phyloP scores from a whole-genome alignment of 306 rosid species.

The Datisca glomerata region DNA sequence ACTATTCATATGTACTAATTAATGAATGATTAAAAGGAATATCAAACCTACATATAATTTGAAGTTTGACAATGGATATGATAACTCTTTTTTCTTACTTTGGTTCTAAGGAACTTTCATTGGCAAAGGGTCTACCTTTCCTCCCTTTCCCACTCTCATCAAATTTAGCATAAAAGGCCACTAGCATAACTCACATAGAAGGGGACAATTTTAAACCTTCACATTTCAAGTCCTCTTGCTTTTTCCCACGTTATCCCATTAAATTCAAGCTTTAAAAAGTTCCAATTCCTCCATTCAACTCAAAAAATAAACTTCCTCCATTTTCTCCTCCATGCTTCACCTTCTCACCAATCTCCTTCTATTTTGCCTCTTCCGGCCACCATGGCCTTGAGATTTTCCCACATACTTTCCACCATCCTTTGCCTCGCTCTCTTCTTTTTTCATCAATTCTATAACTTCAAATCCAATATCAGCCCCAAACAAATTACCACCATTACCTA shows the following conservation, averaged over 20 bases:
- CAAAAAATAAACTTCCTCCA: too few species aligned
- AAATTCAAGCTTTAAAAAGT: constrained; percentile 5
- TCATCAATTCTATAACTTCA: constrained; percentile 43
- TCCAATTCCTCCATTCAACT: too few species aligned
- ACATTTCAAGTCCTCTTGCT: constrained; percentile 24
- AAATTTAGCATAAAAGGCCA: constrained; percentile 22
- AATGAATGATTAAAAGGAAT: too few species aligned
- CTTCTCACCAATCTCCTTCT: constrained; percentile 27
- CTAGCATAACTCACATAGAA: constrained; percentile 20
- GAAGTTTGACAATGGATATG: too few species aligned
- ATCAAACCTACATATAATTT: too few species aligned
- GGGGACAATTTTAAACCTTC: constrained; percentile 11
- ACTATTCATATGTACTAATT: too few species aligned
- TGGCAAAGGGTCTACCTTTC: constrained; percentile 19
- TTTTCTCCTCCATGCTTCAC: constrained; percentile 63
- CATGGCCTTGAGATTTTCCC: constrained; percentile 64
- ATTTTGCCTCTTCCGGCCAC: constrained; percentile 31
- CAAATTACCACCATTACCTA: constrained; percentile 15
- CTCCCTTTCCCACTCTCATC: constrained; percentile 17
- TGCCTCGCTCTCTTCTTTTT: constrained; percentile 42
- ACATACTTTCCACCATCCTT: constrained; percentile 32
- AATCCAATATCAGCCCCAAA: constrained; percentile 32
- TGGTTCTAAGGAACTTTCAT: constrained; percentile 34
- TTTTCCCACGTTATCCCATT: constrained; percentile 3
- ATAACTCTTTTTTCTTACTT: constrained; percentile 28